Percentiles rank a stretch among this genome's conserved stretches.
Evolutionary conservation across 2,329 filamentous ascomycete species (phyloP).

Genomic region (Ophiocordyceps sinensis): DNA sequence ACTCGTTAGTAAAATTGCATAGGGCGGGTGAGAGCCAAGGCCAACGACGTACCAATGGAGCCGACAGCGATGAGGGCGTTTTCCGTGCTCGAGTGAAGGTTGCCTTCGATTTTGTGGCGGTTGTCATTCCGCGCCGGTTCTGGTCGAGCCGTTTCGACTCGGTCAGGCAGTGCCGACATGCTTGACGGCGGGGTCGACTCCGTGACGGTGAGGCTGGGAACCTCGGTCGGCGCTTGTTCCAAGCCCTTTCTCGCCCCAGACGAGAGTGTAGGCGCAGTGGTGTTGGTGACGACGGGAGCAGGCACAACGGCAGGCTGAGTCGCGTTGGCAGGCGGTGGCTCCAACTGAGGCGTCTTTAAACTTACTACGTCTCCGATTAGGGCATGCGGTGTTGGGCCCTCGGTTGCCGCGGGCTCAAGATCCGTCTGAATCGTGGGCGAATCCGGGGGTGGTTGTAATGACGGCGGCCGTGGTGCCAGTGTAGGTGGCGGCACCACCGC

Average conservation of each 20-base stretch:
- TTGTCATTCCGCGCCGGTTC: not conserved
- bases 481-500: no score
- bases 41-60: conserved; percentile 6
- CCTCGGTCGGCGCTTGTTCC: not conserved
- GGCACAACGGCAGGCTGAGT: not conserved
- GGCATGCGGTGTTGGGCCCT: not conserved
- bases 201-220: not conserved
- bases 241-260: conserved; percentile 3
- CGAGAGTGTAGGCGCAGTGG: conserved; percentile 1
- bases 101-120: no score
- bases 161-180: not conserved
- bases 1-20: not conserved
- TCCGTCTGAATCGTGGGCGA: not conserved
- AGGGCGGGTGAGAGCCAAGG: not conserved
- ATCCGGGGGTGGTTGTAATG: not conserved
- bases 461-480: not conserved
- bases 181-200: no score
- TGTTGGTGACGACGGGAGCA: conserved; percentile 1
- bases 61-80: conserved; percentile 9
- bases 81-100: conserved; percentile 3
- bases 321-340: not conserved
- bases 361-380: no score
- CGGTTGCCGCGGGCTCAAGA: not conserved
- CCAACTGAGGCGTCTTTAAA: no score
- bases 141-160: not conserved